These are phyloP conservation scores for Geotrichum candidum DNA, from an alignment of 1,139 yeast genomes.

Conservation along the genomic window DNA sequence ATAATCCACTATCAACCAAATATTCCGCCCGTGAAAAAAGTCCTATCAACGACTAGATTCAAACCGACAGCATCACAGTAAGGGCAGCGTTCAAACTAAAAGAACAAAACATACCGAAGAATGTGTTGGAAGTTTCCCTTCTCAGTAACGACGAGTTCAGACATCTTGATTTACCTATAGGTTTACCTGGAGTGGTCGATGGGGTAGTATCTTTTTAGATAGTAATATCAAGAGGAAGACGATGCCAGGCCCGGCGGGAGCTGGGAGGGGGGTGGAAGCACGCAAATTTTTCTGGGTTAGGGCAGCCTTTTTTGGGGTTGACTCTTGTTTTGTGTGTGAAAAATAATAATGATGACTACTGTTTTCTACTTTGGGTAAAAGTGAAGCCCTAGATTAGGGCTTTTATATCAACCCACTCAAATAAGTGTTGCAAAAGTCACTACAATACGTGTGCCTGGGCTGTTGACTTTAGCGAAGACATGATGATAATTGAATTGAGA, in stretches of 20 bases:
- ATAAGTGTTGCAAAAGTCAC: no score
- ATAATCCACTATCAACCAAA: neutral
- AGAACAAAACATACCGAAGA: conserved; percentile 77
- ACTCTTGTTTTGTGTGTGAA: neutral
- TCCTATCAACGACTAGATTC: neutral
- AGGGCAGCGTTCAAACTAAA: neutral
- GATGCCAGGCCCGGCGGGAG: neutral
- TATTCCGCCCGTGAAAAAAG: neutral
- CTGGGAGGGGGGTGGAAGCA: neutral
- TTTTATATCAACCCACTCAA: no score
- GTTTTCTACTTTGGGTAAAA: neutral
- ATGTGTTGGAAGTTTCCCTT: conserved; percentile 99
- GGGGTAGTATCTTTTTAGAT: conserved; percentile 1
- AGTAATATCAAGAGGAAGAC: neutral
- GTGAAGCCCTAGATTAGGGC: neutral
- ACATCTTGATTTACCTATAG: conserved; percentile 45
- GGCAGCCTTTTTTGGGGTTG: neutral
- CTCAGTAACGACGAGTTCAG: conserved; percentile 92
- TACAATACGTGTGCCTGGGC: no score
- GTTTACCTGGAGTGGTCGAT: conserved; percentile 24
- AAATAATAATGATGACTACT: neutral
- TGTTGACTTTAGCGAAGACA: no score
- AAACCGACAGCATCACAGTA: neutral
- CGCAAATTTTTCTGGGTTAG: neutral
- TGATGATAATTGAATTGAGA: no score